Evolutionary conservation across 805 yeast species (phyloP), one percentile per base, ranked within the genome.

Genomic region (Candida chauliodis): DNA sequence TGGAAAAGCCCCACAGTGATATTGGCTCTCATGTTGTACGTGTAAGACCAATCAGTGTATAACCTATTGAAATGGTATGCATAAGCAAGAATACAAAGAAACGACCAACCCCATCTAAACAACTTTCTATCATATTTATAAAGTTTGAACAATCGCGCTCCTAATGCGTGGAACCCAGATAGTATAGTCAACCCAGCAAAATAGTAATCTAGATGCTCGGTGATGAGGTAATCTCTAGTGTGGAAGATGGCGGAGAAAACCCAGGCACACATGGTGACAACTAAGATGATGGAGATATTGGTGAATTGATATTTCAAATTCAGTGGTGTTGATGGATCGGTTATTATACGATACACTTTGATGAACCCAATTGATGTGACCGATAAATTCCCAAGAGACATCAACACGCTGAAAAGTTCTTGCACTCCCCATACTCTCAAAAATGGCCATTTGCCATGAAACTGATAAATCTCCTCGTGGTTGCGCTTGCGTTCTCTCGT

Each of bases 361-460:
- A 47, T 49, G 40, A 64, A 66, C 5, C 78, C 79, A 36, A 59
- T 47, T 50, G 59, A 76, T 53, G 87, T 91, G 13, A 66, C 69
- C 3, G 45, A 34, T 15, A 64, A 52, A 46, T 68, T 68, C 5
- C 69, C 71, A 10, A 65, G n/a, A n/a, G 95, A 84, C 58, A 93
- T 91, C 1, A 88, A 15, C 1, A 84, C 79, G 10, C 95, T 82
- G 17, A 81, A 85, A 0, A 88, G 63, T 56, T 93, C 99, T 58
- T 93, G 99, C 9, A 84, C 66, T 0, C 95, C 95, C n/a, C 73
- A 60, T 0, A 84, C 53, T 35, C 99, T 71, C 13, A 68, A 45
- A 52, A 93, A 93, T 2, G 98, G 98, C 99, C 99, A 93, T 63
- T 93, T 93, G 0, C 99, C 99, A 59, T 93, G 96, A 62, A 87